Evolutionary conservation across 805 yeast species (phyloP), one percentile per base, ranked within the genome.

Genomic region (Peterozyma toletana): DNA sequence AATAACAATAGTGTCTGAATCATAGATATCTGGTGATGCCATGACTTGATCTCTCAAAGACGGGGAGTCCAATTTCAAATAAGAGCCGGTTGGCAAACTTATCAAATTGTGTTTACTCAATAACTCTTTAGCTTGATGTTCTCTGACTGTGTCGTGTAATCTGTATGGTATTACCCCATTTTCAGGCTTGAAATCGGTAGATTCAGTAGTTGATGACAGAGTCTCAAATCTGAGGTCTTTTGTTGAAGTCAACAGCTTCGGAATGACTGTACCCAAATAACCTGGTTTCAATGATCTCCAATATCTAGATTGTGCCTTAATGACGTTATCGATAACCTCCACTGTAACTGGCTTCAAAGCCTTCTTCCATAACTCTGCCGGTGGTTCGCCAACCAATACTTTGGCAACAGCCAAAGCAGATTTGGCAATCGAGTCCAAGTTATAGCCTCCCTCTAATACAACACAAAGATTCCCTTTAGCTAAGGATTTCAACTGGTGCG

Each of bases 391-490:
- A 15, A 93, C 73, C 39, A 93, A 68, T 0, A 86, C 91, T 59
- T 89, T 88, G 3, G 96, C 85, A 4, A 93, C 97, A 1, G 93
- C 91, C 40, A 93, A 67, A 0, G 98, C 99, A 47, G 95, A 84
- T 38, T 77, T 78, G 18, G 96, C 86, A 49, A 90, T 93, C 2
- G 97, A 78, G 55, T 89, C 96, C 46, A 93, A 70, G 57, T 88
- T 91, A 62, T 93, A 93, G 1, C 99, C 99, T 50, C 99, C 99
- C 70, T 93, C 99, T 35, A 93, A 68, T 5, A 88, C 84, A 5
- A 89, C 96, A 39, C 95, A 86, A 38, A 93, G 58, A 53, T 86
- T 87, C 2, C 99, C 99, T 53, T 76, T 77, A 2, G 97, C 96
- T 37, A 93, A 66, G 35, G 87, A 78, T 63, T 90, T 90, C 50